A percentile compares a stretch with the other conserved stretches of the same genome.
phyloP scores from a whole-genome alignment of 331 rosid genomes.

The Malus hybrid region DNA sequence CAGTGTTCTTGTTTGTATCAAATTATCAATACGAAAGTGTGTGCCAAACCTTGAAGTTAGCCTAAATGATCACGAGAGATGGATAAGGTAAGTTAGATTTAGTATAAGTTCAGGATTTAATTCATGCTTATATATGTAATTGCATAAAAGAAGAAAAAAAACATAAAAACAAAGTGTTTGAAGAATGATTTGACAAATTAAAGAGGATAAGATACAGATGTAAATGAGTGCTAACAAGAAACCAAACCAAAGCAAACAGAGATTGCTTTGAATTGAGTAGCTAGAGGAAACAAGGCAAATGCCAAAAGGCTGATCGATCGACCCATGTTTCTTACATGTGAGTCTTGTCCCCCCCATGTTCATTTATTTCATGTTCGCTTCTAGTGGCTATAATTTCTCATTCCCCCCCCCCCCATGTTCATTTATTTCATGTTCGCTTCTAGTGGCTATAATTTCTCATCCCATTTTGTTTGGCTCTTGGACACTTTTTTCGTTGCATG shows the following conservation, averaged over 20 bases:
- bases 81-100: neutral
- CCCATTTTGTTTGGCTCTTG: slow-evolving; percentile 7
- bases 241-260: slow-evolving; percentile 17
- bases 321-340: slow-evolving; percentile 55
- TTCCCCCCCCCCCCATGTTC: slow-evolving; percentile 50
- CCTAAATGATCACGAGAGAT: neutral
- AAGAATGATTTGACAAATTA: slow-evolving; percentile 2
- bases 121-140: neutral
- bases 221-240: slow-evolving; percentile 14
- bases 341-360: slow-evolving; percentile 47
- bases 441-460: neutral
- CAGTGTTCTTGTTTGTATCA: neutral
- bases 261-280: slow-evolving; percentile 21
- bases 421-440: slow-evolving; percentile 10
- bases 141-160: neutral
- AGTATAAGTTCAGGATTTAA: neutral
- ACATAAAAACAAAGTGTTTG: neutral
- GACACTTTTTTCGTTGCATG: neutral
- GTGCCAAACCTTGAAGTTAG: neutral
- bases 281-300: slow-evolving; percentile 18
- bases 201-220: slow-evolving; percentile 25
- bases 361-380: slow-evolving; percentile 16
- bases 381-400: neutral
- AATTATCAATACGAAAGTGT: neutral
- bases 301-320: neutral